Base-by-base conservation (phyloP, 2,329 filamentous ascomycete species). In the Aschersonia sp. region DNA sequence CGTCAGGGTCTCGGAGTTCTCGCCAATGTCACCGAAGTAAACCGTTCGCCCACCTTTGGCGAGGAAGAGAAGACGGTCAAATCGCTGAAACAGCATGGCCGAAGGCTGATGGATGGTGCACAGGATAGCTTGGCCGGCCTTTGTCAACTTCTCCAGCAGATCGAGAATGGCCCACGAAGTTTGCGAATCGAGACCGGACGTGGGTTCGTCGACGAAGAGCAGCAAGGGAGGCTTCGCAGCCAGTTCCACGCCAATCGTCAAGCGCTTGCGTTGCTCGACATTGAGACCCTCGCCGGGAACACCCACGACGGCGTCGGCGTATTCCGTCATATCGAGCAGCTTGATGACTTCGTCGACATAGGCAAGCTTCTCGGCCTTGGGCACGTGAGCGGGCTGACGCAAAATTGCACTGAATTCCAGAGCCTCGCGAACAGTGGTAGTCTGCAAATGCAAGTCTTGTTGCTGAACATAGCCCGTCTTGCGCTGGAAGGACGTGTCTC, bases 21-120 rank as follows among this genome's bases (percentile, higher is more conserved):
- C 65, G 52, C 86, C 87, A 49, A 90, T 81, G 4, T 86, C 78
- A 48, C 84, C 86, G 58, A 87, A 90, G 68, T 92, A 92, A 43
- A 90, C 83, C 1, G 84, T 87, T 59, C 72, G 76, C 48, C 86
- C 86, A 48, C 85, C 85, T 58, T 77, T 81, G 35, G 81, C 80
- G 12, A 92, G 69, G 68, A 92, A 87, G 32, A 90, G 72, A 6
- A 92, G 75, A 49, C 84, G 77, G 58, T 92, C 86, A 60, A 92
- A 95, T 49, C 87, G 83, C 62, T 95, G 86, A 71, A 95, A 95
- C 47, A 95, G 74, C 75, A 94, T 88, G 35, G 89, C 88, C 11
- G 87, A 94, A n/a, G 90, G 90, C 64, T 97, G 90, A 63, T 97
- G 90, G 51, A 95, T 95, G 0, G 90, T 95, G 68, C 88, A 95